A percentile compares a stretch with the other conserved stretches of the same genome.
These are phyloP conservation scores for Psilocybe cubensis DNA, from an alignment of 768 basidiomycete species.

Conservation along the genomic window DNA sequence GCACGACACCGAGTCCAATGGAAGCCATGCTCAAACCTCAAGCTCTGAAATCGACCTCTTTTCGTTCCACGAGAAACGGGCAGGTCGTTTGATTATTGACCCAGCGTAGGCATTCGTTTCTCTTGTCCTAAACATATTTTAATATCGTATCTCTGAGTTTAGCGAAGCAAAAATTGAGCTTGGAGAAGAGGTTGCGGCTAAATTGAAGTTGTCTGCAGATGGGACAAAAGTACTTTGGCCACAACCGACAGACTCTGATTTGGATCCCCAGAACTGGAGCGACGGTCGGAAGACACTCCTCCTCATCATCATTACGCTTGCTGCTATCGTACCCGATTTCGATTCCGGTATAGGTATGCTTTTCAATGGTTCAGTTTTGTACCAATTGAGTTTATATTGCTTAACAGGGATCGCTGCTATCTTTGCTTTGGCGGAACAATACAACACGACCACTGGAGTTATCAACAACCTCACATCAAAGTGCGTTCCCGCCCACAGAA, in stretches of 20 bases:
- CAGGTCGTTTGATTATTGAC: slow-evolving; percentile 53
- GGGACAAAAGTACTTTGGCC: slow-evolving; percentile 71
- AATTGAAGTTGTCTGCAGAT: slow-evolving; percentile 58
- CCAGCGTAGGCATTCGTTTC: slow-evolving; percentile 4
- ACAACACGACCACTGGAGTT: slow-evolving; percentile 53
- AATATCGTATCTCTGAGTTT: not conserved
- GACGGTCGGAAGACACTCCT: slow-evolving; percentile 55
- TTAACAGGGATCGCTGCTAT: slow-evolving; percentile 61
- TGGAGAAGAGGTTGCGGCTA: slow-evolving; percentile 55
- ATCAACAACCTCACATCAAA: slow-evolving; percentile 71
- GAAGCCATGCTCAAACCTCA: slow-evolving; percentile 7
- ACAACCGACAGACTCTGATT: slow-evolving; percentile 70
- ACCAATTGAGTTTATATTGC: too few species aligned
- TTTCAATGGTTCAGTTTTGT: too few species aligned
- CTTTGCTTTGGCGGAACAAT: slow-evolving; percentile 61
- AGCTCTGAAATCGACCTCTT: slow-evolving; percentile 30
- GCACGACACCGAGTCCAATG: slow-evolving; percentile 15
- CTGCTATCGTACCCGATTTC: slow-evolving; percentile 71
- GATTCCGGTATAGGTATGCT: slow-evolving; percentile 65
- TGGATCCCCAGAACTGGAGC: slow-evolving; percentile 66
- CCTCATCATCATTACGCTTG: slow-evolving; percentile 64
- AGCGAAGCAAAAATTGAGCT: slow-evolving; percentile 69
- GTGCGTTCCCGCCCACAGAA: slow-evolving; percentile 26
- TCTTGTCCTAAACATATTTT: too few species aligned
- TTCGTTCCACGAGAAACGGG: slow-evolving; percentile 55